Evolutionary conservation across 306 rosid species (phyloP), one percentile per base, ranked within the genome.

Genomic region (Pterocarpus santalinus): DNA sequence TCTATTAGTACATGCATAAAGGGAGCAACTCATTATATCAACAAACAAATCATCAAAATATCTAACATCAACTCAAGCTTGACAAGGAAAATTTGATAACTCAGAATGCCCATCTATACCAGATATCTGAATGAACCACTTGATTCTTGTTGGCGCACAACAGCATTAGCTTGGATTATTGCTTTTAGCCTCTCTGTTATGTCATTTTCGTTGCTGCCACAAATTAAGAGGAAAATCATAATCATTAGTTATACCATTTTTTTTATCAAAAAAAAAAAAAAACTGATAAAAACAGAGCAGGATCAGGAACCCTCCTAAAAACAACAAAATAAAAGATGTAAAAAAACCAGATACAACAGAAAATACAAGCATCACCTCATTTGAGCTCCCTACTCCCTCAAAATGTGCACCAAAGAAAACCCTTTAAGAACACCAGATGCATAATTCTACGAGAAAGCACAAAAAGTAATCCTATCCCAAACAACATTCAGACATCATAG

Each of bases 181-280:
- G 16, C 70, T 89, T 78, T 91, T 61, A 95, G 86, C 89, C 91
- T 89, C 91, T 85, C 95, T 7, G 99, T 95, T 69, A 93, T 82
- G 80, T 95, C 99, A 86, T 95, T 93, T 90, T 95, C 99, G 83
- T 95, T 91, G 89, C 99, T 93, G 89, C 76, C 28, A 73, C 35
- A 90, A 57, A 79, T 63, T 43, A 77, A 82, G 58, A 56, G 6
- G 15, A 56, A 80, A 80, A 46, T 36, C 44, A 51, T 34, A 51
- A 84, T 22, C 67, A 85, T 60, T 49, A 43, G 61, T 39, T 53
- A 46, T 70, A 71, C 62, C 51, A 41, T 65, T 66, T 36, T 73
- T 43, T 28, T 22, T 9, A 22, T 22, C 28, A 0, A 22, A 22
- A 22, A 22, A 22, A 41, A 17, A 72, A 70, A 73, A 60, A 64